Base-by-base conservation (phyloP, 306 rosid species). In the Trichosanthes truncata region DNA sequence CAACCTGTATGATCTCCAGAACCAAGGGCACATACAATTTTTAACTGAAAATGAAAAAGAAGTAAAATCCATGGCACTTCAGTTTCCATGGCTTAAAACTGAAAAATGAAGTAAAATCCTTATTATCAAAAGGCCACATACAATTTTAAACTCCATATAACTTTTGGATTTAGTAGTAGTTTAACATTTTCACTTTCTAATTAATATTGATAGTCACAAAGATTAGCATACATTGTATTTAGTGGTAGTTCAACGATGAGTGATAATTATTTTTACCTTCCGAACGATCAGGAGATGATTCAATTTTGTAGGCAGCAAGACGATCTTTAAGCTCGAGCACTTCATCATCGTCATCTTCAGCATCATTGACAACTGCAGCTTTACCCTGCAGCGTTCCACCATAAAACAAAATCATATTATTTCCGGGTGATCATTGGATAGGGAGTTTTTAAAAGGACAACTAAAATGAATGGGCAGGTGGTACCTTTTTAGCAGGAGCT, bases 261-360 rank as follows among this genome's bases (percentile, higher is more conserved):
- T 20, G 48, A 21, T 0, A 12, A n/a, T 18, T 21, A 5, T 53
- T 25, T 31, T 57, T 80, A 92, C 98, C 97, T 63, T 87, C 85
- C 0, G 93, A 81, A 23, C 69, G 77, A 20, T 89, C 97, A 29
- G 94, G 85, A 41, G 99, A 90, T 57, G 97, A 81, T 2, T 83
- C 93, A 0, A 95, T 85, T 82, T 90, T 95, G 71, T 95, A 95
- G 31, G 97, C 96, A 72, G 99, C 99, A 46, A 95, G 93, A 33
- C 99, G 93, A 56, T 95, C 93, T 86, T 93, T 93, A 84, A 95
- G 94, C 13, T 89, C 96, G 7, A 80, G 85, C 62, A 95, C 83
- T 43, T 93, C 91, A 0, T 85, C 91, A 0, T 87, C 83, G 0
- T 79, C 88, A 1, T 84, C 92, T 13, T 81, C 87, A 13, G 76